These are phyloP conservation scores for Plenodomus tracheiphilus DNA, from an alignment of 2,329 filamentous ascomycete species.

Conservation along the genomic window DNA sequence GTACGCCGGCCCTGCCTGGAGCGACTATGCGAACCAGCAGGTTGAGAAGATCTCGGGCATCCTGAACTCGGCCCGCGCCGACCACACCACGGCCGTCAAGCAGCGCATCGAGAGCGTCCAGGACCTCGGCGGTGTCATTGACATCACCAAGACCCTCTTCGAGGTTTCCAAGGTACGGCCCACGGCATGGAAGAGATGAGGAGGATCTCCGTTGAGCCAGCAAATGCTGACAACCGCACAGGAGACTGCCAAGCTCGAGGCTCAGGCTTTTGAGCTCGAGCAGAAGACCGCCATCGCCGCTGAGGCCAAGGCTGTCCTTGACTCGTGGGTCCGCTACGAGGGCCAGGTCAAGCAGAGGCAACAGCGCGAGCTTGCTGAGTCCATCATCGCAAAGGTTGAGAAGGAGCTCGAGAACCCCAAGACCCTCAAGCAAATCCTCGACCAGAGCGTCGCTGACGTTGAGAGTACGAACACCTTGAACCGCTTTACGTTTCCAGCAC, in stretches of 20 bases:
- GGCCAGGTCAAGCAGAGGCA: slow-evolving; percentile 98
- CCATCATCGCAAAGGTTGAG: slow-evolving; percentile 93
- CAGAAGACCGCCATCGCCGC: slow-evolving; percentile 89
- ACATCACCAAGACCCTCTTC: slow-evolving; percentile 96
- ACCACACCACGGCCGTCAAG: slow-evolving; percentile 96
- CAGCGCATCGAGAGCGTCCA: slow-evolving; percentile 90
- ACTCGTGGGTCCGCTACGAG: slow-evolving; percentile 99
- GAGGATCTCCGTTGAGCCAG: slow-evolving; percentile 21
- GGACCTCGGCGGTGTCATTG: slow-evolving; percentile 91
- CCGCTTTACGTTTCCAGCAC: neutral
- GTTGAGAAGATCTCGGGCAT: slow-evolving; percentile 92
- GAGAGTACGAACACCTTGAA: slow-evolving; percentile 69
- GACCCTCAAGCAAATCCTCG: slow-evolving; percentile 93
- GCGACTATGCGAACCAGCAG: slow-evolving; percentile 87
- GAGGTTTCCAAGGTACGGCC: slow-evolving; percentile 89
- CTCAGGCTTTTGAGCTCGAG: slow-evolving; percentile 94
- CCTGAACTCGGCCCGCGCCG: slow-evolving; percentile 88
- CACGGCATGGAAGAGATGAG: slow-evolving; percentile 3
- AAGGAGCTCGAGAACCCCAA: slow-evolving; percentile 99
- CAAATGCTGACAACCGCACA: slow-evolving; percentile 47
- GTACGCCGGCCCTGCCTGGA: slow-evolving; percentile 90
- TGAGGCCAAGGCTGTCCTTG: slow-evolving; percentile 93
- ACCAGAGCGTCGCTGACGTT: slow-evolving; percentile 93
- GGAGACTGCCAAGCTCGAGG: slow-evolving; percentile 97
- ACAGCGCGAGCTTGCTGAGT: slow-evolving; percentile 92